Evolutionary conservation across 495 filamentous ascomycete genomes (phyloP), one percentile per base, ranked within the genome.

Genomic region (Penicillium longicatenatum): DNA sequence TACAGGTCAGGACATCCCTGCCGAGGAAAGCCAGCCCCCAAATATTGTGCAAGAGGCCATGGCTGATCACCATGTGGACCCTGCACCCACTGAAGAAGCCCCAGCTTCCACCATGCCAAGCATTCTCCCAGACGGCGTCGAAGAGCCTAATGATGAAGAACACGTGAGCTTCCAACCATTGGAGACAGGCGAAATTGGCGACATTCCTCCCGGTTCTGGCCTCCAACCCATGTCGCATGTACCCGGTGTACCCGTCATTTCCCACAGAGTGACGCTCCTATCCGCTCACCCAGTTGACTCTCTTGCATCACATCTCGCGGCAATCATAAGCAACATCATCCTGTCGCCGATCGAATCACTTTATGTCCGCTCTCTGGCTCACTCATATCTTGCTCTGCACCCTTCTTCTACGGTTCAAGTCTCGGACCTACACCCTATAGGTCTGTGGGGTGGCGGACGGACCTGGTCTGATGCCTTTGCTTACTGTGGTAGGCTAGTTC

Each of bases 201-300:
- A 51, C 9, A 20, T 47, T 45, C 50, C 31, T 17, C 14, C 43
- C 16, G 48, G 54, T 11, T 4, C 47, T 20, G 37, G 9, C 35
- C 17, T 44, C 7, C 52, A 14, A 46, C 26, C 48, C 9, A 19
- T 24, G n/a, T 24, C 48, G 8, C 45, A 29, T 8, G 12, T 21
- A n/a, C 50, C 33, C 16, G 35, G 21, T n/a, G 3, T 17, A 12
- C 41, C 39, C 10, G 6, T 41, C n/a, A 54, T 54, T 8, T 54
- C 68, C 17, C 73, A 82, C 55, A 71, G 80, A 50, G 71, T 82
- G 4, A 83, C 80, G 1, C 71, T 78, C 4, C 77, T 83, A n/a
- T 79, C 78, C n/a, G 69, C 74, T 5, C 70, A 78, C 45, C 73
- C 75, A 3, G 72, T 78, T 6, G 73, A 79, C 57, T 76, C 73